Base-by-base conservation (phyloP, 192 early-diverging fungal species). In the Diversispora epigaea region DNA sequence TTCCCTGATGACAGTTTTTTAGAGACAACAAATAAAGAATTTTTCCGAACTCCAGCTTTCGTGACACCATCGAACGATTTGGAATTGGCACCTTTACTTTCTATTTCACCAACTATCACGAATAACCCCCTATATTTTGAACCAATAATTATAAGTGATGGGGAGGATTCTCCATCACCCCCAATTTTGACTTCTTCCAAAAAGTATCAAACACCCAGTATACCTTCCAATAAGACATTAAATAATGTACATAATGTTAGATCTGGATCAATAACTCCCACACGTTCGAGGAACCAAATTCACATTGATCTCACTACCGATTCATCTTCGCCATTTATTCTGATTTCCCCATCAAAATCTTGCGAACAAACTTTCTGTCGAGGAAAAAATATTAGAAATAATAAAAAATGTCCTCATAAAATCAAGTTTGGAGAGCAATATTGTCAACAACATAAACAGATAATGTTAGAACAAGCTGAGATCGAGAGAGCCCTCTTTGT, bases 41-140 rank as follows among this genome's bases (percentile, higher is more conserved):
- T 68, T 2, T 68, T 68, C 46, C 65, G 17, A n/a, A 68, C 65
- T 12, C 67, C 67, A 4, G 11, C 67, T 12, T 21, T 52, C n/a
- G 17, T 50, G 8, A 50, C 46, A 6, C 46, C 67, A 6, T 21
- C 9, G n/a, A 68, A 32, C 12, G 46, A 49, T 21, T 10, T 68
- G 14, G 8, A 3, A 8, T 22, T 25, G 22, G 65, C 43, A 11
- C 65, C 65, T 4, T 68, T 7, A 10, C 43, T 68, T 11, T 68
- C 45, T 8, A 46, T 9, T 43, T 68, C 65, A 45, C 65, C 65
- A 8, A 68, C 21, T 17, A 19, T 39, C 17, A 17, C 43, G 9
- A 68, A 25, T 17, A 63, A 32, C 6, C 12, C 61, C 25, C 21
- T 40, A 25, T n/a, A 58, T 22, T 58, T 11, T 58, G 19, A 22